Percentiles rank a stretch among this genome's conserved stretches.
phyloP scores from a whole-genome alignment of 2,329 filamentous ascomycete genomes.

The Erysiphe pulchra region DNA sequence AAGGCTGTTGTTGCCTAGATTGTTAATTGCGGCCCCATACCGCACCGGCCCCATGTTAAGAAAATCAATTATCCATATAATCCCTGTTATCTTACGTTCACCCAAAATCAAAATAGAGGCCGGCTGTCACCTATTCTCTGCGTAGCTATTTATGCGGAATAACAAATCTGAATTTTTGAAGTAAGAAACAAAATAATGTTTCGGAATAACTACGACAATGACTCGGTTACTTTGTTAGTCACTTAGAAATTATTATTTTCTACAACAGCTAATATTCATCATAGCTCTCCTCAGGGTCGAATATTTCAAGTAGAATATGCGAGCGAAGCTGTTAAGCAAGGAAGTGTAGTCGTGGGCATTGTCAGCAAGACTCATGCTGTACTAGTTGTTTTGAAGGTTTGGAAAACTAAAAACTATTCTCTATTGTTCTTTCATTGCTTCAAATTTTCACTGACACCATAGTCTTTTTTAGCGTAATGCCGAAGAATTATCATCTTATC shows the following conservation, averaged over 20 bases:
- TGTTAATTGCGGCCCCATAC: too few relatives aligned
- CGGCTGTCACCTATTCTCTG: too few relatives aligned
- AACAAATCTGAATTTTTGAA: too few relatives aligned
- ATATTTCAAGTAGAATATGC: conserved; percentile 99
- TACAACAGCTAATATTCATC: background rate
- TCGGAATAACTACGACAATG: conserved; percentile 99
- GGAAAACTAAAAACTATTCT: conserved; percentile 1
- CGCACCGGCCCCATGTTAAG: too few relatives aligned
- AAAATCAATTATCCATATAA: too few relatives aligned
- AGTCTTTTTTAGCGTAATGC: conserved; percentile 51
- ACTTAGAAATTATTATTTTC: background rate
- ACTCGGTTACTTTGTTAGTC: conserved; percentile 92
- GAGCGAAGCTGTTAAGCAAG: conserved; percentile 94
- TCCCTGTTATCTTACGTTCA: too few relatives aligned
- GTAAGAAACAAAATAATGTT: conserved; percentile 43
- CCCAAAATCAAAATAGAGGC: too few relatives aligned
- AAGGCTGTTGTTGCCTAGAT: too few relatives aligned
- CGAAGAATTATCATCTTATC: conserved; percentile 97
- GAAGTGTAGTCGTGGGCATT: conserved; percentile 88
- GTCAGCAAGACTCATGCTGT: conserved; percentile 97
- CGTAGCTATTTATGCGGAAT: too few relatives aligned
- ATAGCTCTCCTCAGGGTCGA: conserved; percentile 86
- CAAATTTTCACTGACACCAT: background rate
- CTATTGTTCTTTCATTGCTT: conserved; percentile 1
- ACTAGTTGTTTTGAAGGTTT: conserved; percentile 84